These are phyloP conservation scores for Spiraea crenata DNA, from an alignment of 331 rosid species.

Conservation along the genomic window DNA sequence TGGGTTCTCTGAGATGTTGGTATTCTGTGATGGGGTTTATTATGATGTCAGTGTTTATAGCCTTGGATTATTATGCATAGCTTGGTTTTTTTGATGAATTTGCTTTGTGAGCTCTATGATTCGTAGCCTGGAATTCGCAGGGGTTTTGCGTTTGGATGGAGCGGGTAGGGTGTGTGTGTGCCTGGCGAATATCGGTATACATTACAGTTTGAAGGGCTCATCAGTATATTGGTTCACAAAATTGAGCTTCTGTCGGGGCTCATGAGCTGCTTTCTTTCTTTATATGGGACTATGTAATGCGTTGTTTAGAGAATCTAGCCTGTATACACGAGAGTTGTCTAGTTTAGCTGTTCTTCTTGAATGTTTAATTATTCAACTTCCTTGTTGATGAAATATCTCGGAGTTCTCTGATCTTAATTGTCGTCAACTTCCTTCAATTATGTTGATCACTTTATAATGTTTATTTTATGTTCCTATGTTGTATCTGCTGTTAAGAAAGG, in stretches of 20 bases:
- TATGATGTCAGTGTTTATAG: background rate
- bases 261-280: background rate
- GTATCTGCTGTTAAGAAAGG: background rate
- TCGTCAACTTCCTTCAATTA: too few species aligned
- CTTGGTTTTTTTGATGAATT: background rate
- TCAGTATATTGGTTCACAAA: background rate
- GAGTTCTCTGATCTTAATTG: background rate
- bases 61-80: background rate
- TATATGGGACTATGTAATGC: background rate
- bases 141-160: background rate
- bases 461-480: too few species aligned
- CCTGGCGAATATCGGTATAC: background rate
- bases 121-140: background rate
- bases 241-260: background rate
- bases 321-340: background rate
- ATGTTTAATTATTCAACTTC: background rate
- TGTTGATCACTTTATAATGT: too few species aligned
- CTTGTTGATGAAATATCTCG: background rate
- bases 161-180: background rate
- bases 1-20: background rate
- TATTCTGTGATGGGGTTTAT: background rate
- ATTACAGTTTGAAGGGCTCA: background rate
- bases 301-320: background rate
- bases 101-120: conserved; percentile 6
- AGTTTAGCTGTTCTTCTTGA: background rate